Percentiles rank a stretch among this genome's conserved stretches.
Conservation (phyloP, 2,329 filamentous ascomycete species). For the Aspergillus ochraceoroseus region DNA sequence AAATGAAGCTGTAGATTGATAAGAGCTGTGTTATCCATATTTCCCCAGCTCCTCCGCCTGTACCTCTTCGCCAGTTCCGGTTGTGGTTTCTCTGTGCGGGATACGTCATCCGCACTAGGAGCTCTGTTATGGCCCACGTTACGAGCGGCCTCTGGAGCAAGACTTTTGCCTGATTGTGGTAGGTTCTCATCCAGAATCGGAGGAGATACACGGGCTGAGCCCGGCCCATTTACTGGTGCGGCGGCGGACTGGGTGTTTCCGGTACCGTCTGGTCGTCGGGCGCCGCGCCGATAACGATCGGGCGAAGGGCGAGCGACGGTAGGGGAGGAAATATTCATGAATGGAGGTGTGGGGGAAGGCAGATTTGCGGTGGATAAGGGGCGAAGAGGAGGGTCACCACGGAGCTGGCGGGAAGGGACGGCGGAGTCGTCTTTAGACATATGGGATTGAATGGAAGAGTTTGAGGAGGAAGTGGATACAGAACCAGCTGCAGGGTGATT, state of each 20-base stretch:
- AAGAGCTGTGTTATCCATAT: conserved; percentile 48
- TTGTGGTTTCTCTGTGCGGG: conserved; percentile 49
- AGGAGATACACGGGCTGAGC: conserved; percentile 7
- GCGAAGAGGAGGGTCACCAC: conserved; percentile 36
- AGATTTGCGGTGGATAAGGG: conserved; percentile 49
- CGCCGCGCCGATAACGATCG: conserved; percentile 73
- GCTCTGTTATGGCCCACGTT: conserved; percentile 52
- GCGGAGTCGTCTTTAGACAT: conserved; percentile 49
- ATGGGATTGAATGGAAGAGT: conserved; percentile 44
- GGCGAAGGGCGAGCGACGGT: conserved; percentile 64
- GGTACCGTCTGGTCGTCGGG: conserved; percentile 52
- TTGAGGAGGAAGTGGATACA: conserved; percentile 51
- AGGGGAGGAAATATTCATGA: conserved; percentile 46
- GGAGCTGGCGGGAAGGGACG: conserved; percentile 39
- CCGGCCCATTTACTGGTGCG: conserved; percentile 6
- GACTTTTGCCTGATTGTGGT: conserved; percentile 21
- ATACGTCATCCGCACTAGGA: conserved; percentile 66
- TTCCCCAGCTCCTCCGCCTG: conserved; percentile 76
- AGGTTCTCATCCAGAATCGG: conserved; percentile 41
- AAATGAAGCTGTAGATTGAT: conserved; percentile 33
- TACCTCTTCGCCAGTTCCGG: conserved; percentile 70
- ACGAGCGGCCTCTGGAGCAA: conserved; percentile 33
- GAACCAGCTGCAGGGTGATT: conserved; percentile 50
- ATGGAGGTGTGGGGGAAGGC: conserved; percentile 52
- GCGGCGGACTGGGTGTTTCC: conserved; percentile 18